Evolutionary conservation across 1,284 basidiomycete genomes (phyloP), one percentile per base, ranked within the genome.

Genomic region (Erythrobasidium hasegawianum): DNA sequence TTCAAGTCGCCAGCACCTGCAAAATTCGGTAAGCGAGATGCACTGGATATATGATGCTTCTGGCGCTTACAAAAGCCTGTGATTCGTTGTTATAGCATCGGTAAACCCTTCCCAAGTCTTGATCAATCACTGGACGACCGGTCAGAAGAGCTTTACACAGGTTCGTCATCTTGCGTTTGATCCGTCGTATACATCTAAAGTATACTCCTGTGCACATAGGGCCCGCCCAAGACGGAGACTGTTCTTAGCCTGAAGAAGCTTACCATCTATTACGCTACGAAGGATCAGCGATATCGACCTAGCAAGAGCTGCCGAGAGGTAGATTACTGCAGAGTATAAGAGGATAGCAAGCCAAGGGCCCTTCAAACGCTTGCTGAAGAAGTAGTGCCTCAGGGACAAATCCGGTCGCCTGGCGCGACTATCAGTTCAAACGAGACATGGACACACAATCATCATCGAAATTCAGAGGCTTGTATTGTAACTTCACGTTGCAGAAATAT

Each of bases 91-190:
- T 57, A 10, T 33, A 59, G 57, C 41, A 26, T 59, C 57, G 10
- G 18, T 41, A 5, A 59, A 59, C 45, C 57, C 57, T 13, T 59
- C 57, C 5, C n/a, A 41, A 2, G 38, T 59, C 11, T 16, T 59
- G 10, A n/a, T 59, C n/a, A 59, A 47, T 27, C 33, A 59, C 24
- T 59, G 57, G 57, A 24, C 40, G 18, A 59, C 57, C 9, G 57
- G 57, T 14, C 43, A 47, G 43, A 18, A n/a, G 43, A 47, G 7
- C 14, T 47, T 47, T 16, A 47, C 43, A 47, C 43, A 33, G 33
- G 33, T 33, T n/a, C n/a, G n/a, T n/a, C n/a, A n/a, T n/a, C n/a
- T n/a, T n/a, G n/a, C n/a, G n/a, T n/a, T n/a, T n/a, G n/a, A n/a
- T n/a, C n/a, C n/a, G n/a, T n/a, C n/a, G n/a, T n/a, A n/a, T n/a